Base-by-base conservation (phyloP, 192 early-diverging fungal species). In the Endogone sp. region DNA sequence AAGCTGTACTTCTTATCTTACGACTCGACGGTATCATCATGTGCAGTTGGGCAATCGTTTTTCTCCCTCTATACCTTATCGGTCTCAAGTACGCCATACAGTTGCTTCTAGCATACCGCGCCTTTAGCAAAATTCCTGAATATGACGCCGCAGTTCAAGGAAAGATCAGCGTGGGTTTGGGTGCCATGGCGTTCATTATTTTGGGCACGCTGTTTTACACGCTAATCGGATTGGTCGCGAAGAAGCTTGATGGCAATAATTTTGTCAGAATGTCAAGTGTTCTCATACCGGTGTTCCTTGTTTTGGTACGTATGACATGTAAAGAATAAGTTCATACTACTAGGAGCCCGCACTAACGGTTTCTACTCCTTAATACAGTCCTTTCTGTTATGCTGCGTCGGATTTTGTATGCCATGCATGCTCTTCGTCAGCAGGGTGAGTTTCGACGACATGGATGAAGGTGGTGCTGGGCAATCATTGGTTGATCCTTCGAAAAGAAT, bases 271-370 rank as follows among this genome's bases (percentile, higher is more conserved):
- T 91, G 76, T 83, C 85, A 0, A 64, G 80, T 64, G 85, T 91
- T 0, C 71, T 93, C 60, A 79, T 90, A 24, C 91, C 91, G 8
- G 74, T 89, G 20, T 93, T 93, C 71, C 76, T 90, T 68, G 85
- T 82, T 10, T 71, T 86, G 64, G 71, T 72, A 65, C 69, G 74
- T 69, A 10, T 21, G 23, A 25, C 74, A 55, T 57, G 60, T 2
- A n/a, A 66, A 24, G 61, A 60, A 20, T 10, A 28, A 25, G 61
- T 62, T 2, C 25, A 24, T 3, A 24, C 20, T 49, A n/a, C n/a
- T 27, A 49, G n/a, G 30, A n/a, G n/a, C n/a, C n/a, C n/a, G n/a
- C 55, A 27, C 59, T 22, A 16, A 11, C 49, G 16, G 57, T 60
- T 21, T 21, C 31, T 13, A 49, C 16, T 49, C 6, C 16, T 49